phyloP scores from a whole-genome alignment of 768 basidiomycete species.

The Clavaria fumosa region DNA sequence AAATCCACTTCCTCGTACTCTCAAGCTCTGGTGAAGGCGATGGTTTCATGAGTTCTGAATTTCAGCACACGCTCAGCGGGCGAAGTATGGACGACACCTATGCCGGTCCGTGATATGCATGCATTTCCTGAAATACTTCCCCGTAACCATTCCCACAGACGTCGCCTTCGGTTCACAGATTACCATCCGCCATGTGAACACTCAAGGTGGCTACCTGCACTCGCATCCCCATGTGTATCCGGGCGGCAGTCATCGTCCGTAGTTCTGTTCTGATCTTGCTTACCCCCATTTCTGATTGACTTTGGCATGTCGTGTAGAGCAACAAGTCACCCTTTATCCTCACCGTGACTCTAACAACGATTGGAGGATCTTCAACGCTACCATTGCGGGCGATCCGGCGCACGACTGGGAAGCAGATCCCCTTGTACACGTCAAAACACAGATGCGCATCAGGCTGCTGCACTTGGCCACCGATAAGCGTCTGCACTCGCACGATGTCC shows the following conservation, averaged over 20 bases:
- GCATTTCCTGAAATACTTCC: background rate
- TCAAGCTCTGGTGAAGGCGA: slow-evolving; percentile 91
- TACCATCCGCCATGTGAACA: slow-evolving; percentile 81
- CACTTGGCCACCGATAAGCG: slow-evolving; percentile 72
- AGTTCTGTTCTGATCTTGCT: slow-evolving; percentile 14
- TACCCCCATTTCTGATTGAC: slow-evolving; percentile 3
- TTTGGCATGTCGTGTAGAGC: slow-evolving; percentile 38
- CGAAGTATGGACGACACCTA: slow-evolving; percentile 87
- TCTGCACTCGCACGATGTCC: slow-evolving; percentile 89
- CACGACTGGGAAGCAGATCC: slow-evolving; percentile 34
- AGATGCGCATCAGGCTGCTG: slow-evolving; percentile 61
- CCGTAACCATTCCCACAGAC: slow-evolving; percentile 29
- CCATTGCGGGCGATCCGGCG: slow-evolving; percentile 20
- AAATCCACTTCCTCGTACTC: slow-evolving; percentile 83
- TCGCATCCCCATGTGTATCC: slow-evolving; percentile 89
- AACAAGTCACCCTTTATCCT: slow-evolving; percentile 98
- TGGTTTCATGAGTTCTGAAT: slow-evolving; percentile 98
- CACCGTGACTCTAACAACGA: slow-evolving; percentile 95
- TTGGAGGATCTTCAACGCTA: slow-evolving; percentile 76
- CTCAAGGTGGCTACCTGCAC: slow-evolving; percentile 97
- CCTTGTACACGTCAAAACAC: slow-evolving; percentile 47
- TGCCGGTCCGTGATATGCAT: slow-evolving; percentile 43
- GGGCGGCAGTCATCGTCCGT: slow-evolving; percentile 76
- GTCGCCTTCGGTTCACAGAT: slow-evolving; percentile 74
- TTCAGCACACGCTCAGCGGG: slow-evolving; percentile 88